phyloP scores from a whole-genome alignment of 2,329 filamentous ascomycete genomes.

The Ophiostoma pallidulum region DNA sequence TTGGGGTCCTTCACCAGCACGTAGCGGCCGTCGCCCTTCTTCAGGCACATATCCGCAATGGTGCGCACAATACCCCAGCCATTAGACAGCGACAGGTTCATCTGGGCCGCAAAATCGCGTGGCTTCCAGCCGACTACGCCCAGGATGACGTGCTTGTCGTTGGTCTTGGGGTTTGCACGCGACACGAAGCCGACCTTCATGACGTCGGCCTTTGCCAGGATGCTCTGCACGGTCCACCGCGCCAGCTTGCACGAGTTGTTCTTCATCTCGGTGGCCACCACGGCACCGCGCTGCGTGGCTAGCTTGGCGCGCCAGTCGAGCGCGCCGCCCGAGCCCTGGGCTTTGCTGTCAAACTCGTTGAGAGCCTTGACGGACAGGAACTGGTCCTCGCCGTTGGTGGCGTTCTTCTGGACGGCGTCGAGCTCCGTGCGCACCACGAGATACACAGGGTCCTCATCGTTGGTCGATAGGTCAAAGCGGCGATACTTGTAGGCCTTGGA shows the following conservation, averaged over 20 bases:
- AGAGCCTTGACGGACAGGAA: constrained; percentile 87
- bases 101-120: constrained; percentile 90
- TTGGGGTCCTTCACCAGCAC: constrained; percentile 86
- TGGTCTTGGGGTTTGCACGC: constrained; percentile 81
- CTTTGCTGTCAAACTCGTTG: constrained; percentile 98
- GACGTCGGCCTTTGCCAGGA: constrained; percentile 90
- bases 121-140: constrained; percentile 98
- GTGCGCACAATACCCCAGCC: constrained; percentile 99
- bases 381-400: constrained; percentile 84
- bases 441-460: constrained; percentile 89
- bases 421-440: constrained; percentile 90
- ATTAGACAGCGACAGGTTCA: constrained; percentile 95
- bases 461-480: constrained; percentile 88
- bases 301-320: constrained; percentile 97
- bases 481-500: constrained; percentile 99
- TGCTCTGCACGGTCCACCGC: constrained; percentile 93
- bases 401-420: constrained; percentile 95
- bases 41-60: constrained; percentile 87
- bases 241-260: constrained; percentile 99
- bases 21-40: constrained; percentile 70
- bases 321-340: constrained; percentile 86
- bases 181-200: constrained; percentile 79
- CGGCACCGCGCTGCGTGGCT: constrained; percentile 86
- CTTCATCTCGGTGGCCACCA: constrained; percentile 99
- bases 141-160: constrained; percentile 89